phyloP scores from a whole-genome alignment of 345 rosid species.

The Pistacia integerrima region DNA sequence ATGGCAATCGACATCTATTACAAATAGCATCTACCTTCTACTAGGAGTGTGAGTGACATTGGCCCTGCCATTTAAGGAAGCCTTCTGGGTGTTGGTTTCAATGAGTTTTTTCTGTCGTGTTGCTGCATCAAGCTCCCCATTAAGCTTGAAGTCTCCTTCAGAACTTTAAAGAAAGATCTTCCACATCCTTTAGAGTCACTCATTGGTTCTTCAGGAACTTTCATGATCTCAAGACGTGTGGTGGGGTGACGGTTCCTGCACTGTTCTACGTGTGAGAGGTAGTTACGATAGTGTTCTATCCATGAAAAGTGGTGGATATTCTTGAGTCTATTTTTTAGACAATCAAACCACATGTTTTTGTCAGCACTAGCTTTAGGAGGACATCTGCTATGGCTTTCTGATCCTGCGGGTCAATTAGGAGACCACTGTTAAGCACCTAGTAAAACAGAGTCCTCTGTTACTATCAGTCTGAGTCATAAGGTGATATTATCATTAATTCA shows the following conservation, averaged over 20 bases:
- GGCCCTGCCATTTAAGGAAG: conserved; percentile 46
- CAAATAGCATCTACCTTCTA: conserved; percentile 78
- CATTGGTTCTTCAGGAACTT: conserved; percentile 76
- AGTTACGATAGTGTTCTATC: no score
- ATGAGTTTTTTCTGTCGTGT: conserved; percentile 70
- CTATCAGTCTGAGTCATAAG: conserved; percentile 11
- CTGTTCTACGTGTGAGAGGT: no score
- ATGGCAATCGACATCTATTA: conserved; percentile 69
- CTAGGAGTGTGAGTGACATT: conserved; percentile 55
- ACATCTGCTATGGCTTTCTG: no score
- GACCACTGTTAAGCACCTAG: conserved; percentile 69
- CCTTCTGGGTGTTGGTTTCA: conserved; percentile 56
- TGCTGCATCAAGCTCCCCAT: conserved; percentile 69
- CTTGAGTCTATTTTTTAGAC: no score
- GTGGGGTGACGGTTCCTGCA: conserved; percentile 78
- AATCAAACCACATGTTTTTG: no score
- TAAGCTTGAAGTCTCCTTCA: conserved; percentile 76
- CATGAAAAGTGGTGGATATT: no score
- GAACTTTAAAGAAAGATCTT: conserved; percentile 80
- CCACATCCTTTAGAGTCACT: conserved; percentile 83
- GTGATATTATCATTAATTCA: not conserved
- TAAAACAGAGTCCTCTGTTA: conserved; percentile 18
- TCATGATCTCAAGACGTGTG: conserved; percentile 60
- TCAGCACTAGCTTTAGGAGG: no score
- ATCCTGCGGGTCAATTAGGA: conserved; percentile 70